Base-by-base conservation (phyloP, 2,329 filamentous ascomycete species). In the Trichoderma gracile region DNA sequence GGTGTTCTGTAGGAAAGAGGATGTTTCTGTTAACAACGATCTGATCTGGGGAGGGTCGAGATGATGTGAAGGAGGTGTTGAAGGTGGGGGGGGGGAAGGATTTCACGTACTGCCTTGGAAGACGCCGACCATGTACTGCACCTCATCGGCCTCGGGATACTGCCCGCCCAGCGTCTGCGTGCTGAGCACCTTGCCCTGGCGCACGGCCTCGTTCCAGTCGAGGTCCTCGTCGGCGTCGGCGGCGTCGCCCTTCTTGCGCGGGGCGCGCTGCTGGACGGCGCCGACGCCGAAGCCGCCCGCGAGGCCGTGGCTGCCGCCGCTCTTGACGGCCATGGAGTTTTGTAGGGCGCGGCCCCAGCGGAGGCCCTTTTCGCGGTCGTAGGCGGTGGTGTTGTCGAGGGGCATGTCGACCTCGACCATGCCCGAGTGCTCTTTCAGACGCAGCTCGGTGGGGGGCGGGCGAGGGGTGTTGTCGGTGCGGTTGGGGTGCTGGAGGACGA, bases 381-480 rank as follows among this genome's bases (percentile, higher is more conserved):
- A 98, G 73, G 91, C 89, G 66, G 76, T 76, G 63, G 82, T 80
- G 67, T 87, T 88, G 79, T 88, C 87, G 70, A 97, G 82, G 5
- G 92, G 92, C n/a, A 97, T 84, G 75, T 99, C 95, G 59, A 98
- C 82, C 78, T 99, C 95, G 64, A 97, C 82, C 79, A 97, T 91
- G 63, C 93, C 93, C 0, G 91, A 86, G 64, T 84, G 80, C 15
- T 89, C 85, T 80, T 98, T 99, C 75, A 97, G 80, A 69, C 94
- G 92, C 71, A 98, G 81, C 71, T 90, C 87, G 17, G 86, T 80
- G 12, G 94, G 90, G 23, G 85, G 76, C 53, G 77, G 72, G 12
- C 79, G 78, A 52, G 76, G 70, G 12, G 77, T 73, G 67, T 89
- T 84, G 65, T 86, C 81, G 45, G 82, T 82, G 67, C 91, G 90